Evolutionary conservation across 1,139 yeast genomes (phyloP), one percentile per base, ranked within the genome.

Genomic region (Hansenula sp.): DNA sequence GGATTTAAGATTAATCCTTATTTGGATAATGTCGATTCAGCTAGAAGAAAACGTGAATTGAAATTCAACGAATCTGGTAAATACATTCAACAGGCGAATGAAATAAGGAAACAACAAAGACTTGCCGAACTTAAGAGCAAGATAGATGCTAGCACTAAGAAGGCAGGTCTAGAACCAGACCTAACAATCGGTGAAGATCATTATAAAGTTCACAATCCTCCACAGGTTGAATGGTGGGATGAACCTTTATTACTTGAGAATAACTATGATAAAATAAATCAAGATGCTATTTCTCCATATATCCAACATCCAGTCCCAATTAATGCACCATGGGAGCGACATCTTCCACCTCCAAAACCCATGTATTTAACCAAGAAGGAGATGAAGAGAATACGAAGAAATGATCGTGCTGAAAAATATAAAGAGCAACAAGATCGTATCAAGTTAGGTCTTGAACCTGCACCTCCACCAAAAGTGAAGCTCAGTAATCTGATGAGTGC

Each of bases 391-490:
- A 71, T 83, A 32, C 71, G 97, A 36, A 75, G 83, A 44, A 84
- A 83, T 46, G 82, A 77, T 32, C 66, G 97, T 42, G 78, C 80
- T 37, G 72, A 73, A 38, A 69, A 65, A 42, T 77, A 79, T 45
- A 80, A 82, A 53, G 92, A 82, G 37, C 73, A 75, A 45, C 96
- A 87, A 56, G 94, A 88, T 51, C 68, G 86, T 37, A 82, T 90
- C 24, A 74, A 80, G 46, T 65, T 87, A 6, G 98, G 98, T 0
- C 64, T 90, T 20, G 89, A 82, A 38, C 84, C 95, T 0, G 85
- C 95, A 3, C 97, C 96, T 0, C 83, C 84, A 7, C 96, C 97
- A 3, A 92, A 90, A 60, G 87, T 90, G 25, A 87, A 82, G 53
- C 66, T 88, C 39, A 77, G 82, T 34, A 92, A 90, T 57, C 71